These are phyloP conservation scores for Lactarius hatsudake DNA, from an alignment of 768 basidiomycete genomes.

Conservation along the genomic window DNA sequence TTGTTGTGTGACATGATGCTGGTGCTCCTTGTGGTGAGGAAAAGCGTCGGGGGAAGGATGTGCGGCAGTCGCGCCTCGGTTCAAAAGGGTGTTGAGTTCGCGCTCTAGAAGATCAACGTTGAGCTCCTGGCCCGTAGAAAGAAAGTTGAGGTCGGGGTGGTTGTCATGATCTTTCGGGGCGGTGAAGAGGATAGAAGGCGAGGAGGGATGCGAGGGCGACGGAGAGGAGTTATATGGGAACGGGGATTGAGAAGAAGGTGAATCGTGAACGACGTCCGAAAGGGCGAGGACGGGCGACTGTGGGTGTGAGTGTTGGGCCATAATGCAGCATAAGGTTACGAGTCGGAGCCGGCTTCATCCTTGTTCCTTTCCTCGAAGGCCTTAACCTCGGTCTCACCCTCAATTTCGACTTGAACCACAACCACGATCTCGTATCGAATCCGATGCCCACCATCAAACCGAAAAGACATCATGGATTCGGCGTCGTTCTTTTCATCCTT, in stretches of 20 bases:
- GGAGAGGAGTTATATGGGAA: conserved; percentile 34
- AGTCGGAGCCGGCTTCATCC: not conserved
- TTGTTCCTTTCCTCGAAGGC: no score
- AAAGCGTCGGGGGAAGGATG: conserved; percentile 49
- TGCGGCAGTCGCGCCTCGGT: conserved; percentile 70
- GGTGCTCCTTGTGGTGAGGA: conserved; percentile 8
- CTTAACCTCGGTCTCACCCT: conserved; percentile 2
- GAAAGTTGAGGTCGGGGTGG: conserved; percentile 35
- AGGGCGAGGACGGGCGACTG: conserved; percentile 60
- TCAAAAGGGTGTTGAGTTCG: conserved; percentile 70
- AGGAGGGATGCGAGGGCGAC: conserved; percentile 26
- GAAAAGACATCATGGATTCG: conserved; percentile 75
- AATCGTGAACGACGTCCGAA: conserved; percentile 84
- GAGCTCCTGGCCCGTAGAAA: conserved; percentile 39
- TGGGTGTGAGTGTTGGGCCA: conserved; percentile 33
- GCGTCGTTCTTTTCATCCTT: conserved; percentile 76
- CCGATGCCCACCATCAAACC: conserved; percentile 45
- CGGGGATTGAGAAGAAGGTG: conserved; percentile 53
- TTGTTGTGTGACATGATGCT: conserved; percentile 26
- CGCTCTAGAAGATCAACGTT: conserved; percentile 52
- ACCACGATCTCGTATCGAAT: not conserved
- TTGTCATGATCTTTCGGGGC: conserved; percentile 25
- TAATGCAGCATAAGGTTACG: not conserved
- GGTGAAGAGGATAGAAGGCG: conserved; percentile 28
- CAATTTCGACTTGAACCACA: conserved; percentile 3